These are phyloP conservation scores for Paradendryphiella salina DNA, from an alignment of 2,329 filamentous ascomycete genomes.

Conservation along the genomic window DNA sequence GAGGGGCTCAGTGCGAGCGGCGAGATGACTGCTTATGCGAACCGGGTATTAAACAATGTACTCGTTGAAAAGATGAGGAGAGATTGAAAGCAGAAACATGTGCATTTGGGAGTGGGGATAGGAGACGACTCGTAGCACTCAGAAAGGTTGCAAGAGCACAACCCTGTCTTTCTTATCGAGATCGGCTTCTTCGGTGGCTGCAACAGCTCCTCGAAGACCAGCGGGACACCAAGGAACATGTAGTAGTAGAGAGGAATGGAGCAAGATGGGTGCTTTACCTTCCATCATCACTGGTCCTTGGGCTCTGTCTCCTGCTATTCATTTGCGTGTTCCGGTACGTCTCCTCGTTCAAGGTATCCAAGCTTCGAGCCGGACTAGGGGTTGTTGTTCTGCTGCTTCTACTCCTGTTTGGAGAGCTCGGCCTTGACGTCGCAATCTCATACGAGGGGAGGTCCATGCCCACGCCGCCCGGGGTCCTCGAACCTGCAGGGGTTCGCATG, in stretches of 20 bases:
- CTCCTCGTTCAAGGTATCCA: slow-evolving; percentile 44
- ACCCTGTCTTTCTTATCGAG: background rate
- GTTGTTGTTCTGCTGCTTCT: slow-evolving; percentile 38
- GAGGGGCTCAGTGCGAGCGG: slow-evolving; percentile 5
- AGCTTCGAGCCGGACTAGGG: slow-evolving; percentile 39
- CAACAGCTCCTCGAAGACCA: slow-evolving; percentile 1
- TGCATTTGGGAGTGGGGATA: slow-evolving; percentile 6
- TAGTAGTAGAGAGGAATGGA: background rate
- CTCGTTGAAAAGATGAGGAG: background rate
- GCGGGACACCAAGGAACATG: background rate
- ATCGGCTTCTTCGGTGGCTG: background rate
- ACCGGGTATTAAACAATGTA: slow-evolving; percentile 26
- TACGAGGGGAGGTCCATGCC: slow-evolving; percentile 51
- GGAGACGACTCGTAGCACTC: background rate
- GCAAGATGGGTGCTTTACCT: slow-evolving; percentile 23
- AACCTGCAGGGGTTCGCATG: slow-evolving; percentile 50
- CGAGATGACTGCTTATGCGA: slow-evolving; percentile 7
- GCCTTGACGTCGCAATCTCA: slow-evolving; percentile 51
- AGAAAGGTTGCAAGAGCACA: background rate
- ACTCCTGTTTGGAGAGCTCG: slow-evolving; percentile 45
- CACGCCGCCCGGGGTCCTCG: slow-evolving; percentile 44
- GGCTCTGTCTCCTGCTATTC: slow-evolving; percentile 35
- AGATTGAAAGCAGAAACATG: slow-evolving; percentile 1
- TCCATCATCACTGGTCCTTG: slow-evolving; percentile 35
- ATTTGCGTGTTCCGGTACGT: slow-evolving; percentile 45